Percentiles rank a stretch among this genome's conserved stretches.
These are phyloP conservation scores for Alternaria sp. DNA, from an alignment of 2,329 filamentous ascomycete species.

Conservation along the genomic window DNA sequence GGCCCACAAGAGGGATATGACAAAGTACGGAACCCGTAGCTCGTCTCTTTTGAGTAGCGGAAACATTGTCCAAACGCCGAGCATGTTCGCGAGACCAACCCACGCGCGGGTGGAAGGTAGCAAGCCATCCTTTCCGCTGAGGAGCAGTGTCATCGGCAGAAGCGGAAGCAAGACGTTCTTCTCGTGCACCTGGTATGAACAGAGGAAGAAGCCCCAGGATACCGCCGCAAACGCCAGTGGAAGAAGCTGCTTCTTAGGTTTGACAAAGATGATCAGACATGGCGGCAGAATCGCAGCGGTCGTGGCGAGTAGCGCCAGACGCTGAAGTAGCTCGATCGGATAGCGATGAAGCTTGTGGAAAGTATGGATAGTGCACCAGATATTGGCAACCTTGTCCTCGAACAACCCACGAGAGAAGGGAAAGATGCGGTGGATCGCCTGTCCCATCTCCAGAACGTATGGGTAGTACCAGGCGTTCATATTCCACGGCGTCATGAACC, in stretches of 20 bases:
- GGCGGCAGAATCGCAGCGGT: conserved; percentile 77
- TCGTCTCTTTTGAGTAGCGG: conserved; percentile 87
- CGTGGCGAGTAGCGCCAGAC: conserved; percentile 75
- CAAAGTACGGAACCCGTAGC: conserved; percentile 80
- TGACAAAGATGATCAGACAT: conserved; percentile 78
- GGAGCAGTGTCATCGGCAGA: conserved; percentile 87
- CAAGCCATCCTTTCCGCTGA: conserved; percentile 79
- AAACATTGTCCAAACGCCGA: conserved; percentile 92
- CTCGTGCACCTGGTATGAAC: conserved; percentile 97
- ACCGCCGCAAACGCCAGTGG: conserved; percentile 82
- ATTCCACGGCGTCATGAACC: conserved; percentile 56
- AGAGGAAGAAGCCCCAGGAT: conserved; percentile 97
- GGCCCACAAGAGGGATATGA: conserved; percentile 86
- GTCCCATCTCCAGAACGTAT: conserved; percentile 76
- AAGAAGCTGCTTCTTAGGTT: conserved; percentile 76
- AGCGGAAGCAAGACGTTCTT: conserved; percentile 94
- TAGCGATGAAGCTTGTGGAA: conserved; percentile 85
- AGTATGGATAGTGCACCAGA: conserved; percentile 94
- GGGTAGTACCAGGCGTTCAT: conserved; percentile 74
- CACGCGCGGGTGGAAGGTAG: conserved; percentile 79
- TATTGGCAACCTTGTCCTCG: conserved; percentile 98
- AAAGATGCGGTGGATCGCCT: conserved; percentile 91
- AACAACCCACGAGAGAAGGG: conserved; percentile 95
- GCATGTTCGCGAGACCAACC: conserved; percentile 94
- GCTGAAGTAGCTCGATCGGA: conserved; percentile 73